These are phyloP conservation scores for Torulaspora delbrueckii DNA, from an alignment of 805 yeast genomes.

Conservation along the genomic window DNA sequence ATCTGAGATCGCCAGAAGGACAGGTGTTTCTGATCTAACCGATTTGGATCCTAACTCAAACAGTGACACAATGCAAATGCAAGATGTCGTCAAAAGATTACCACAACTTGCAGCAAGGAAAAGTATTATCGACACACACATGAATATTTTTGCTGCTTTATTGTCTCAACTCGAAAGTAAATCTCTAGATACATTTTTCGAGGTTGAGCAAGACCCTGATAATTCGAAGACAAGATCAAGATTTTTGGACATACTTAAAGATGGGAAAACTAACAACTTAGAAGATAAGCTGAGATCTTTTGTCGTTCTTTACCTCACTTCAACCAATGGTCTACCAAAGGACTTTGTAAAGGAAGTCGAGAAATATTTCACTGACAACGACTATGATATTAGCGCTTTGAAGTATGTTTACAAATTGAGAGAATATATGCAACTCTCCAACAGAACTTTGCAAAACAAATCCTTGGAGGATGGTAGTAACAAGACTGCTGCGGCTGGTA, in stretches of 20 bases:
- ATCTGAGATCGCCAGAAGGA: constrained; percentile 70
- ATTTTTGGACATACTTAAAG: constrained; percentile 55
- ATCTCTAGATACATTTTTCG: constrained; percentile 84
- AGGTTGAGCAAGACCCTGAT: constrained; percentile 80
- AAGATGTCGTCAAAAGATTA: constrained; percentile 82
- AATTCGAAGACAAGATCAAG: constrained; percentile 44
- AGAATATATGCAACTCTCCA: constrained; percentile 59
- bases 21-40: constrained; percentile 62
- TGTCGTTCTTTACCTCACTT: constrained; percentile 62
- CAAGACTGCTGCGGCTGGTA: constrained; percentile 26
- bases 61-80: constrained; percentile 61
- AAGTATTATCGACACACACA: constrained; percentile 87
- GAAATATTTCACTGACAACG: constrained; percentile 49
- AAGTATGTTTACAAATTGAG: constrained; percentile 74
- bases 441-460: constrained; percentile 37
- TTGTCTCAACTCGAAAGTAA: constrained; percentile 81
- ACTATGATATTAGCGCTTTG: constrained; percentile 59
- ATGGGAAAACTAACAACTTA: constrained; percentile 51
- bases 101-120: constrained; percentile 91
- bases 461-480: constrained; percentile 35
- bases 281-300: constrained; percentile 88
- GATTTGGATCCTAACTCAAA: constrained; percentile 59
- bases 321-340: constrained; percentile 39
- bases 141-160: constrained; percentile 85
- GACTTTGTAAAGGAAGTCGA: constrained; percentile 60